Conservation (phyloP, 2,329 filamentous ascomycete genomes). For the Colletotrichum limetticola region DNA sequence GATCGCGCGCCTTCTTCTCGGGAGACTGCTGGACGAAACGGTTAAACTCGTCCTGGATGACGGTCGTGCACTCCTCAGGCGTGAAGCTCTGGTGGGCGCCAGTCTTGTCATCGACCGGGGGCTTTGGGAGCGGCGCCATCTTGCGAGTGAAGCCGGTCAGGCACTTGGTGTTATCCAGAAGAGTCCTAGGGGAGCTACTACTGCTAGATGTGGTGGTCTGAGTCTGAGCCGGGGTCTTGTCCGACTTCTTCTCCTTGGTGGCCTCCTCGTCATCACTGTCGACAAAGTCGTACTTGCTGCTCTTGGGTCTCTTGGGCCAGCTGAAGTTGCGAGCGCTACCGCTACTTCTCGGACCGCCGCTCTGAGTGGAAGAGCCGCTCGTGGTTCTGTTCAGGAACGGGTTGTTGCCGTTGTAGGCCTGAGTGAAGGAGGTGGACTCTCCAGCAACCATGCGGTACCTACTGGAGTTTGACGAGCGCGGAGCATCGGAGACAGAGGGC, state of each 20-base stretch:
- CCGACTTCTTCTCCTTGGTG: neutral
- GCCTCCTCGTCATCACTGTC: neutral
- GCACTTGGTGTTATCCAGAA: neutral
- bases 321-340: conserved; percentile 23
- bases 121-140: neutral
- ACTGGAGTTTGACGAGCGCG: neutral
- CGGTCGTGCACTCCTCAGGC: conserved; percentile 10
- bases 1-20: conserved; percentile 11
- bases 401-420: neutral
- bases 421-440: neutral
- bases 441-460: conserved; percentile 3
- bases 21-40: conserved; percentile 12
- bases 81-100: conserved; percentile 8
- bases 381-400: neutral
- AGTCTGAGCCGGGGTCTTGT: neutral
- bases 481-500: neutral
- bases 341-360: neutral
- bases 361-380: neutral
- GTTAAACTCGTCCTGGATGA: conserved; percentile 24
- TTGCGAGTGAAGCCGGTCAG: neutral
- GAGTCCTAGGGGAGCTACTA: neutral
- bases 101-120: neutral
- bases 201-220: neutral
- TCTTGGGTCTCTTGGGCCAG: conserved; percentile 6
- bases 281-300: neutral